Evolutionary conservation across 306 rosid species (phyloP).

Genomic region (Castanea crenata): DNA sequence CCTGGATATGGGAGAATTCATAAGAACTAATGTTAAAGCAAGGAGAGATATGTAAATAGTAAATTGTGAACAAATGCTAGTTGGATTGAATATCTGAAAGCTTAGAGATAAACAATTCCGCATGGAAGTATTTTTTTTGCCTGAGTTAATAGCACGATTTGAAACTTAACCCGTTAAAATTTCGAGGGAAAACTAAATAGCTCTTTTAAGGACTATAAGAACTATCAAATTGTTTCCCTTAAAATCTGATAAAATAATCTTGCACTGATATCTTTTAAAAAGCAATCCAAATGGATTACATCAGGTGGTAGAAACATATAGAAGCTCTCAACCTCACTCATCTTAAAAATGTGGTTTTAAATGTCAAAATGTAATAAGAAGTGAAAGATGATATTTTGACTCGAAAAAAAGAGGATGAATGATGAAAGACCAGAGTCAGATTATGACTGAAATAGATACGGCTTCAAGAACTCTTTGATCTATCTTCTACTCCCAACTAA

Average conservation of each 20-base stretch:
- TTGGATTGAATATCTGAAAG: slow-evolving; percentile 12
- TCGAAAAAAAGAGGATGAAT: not conserved
- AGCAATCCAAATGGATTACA: not conserved
- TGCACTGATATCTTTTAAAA: not conserved
- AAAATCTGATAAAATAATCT: not conserved
- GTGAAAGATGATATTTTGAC: not conserved
- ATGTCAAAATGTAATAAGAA: not conserved
- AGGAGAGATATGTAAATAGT: not conserved
- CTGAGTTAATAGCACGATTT: not conserved
- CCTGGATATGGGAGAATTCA: slow-evolving; percentile 46
- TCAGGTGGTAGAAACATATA: not conserved
- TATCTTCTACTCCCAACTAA: not conserved
- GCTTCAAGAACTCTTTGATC: slow-evolving; percentile 1
- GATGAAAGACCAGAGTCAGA: not conserved
- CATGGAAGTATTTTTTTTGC: not conserved
- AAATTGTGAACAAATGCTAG: slow-evolving; percentile 8
- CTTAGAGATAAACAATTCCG: not conserved
- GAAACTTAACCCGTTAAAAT: not conserved
- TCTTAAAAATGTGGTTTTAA: not conserved
- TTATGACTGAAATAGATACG: slow-evolving; percentile 5
- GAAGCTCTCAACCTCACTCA: not conserved
- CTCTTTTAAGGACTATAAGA: not conserved
- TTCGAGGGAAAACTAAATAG: not conserved
- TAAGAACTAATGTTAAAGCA: slow-evolving; percentile 19
- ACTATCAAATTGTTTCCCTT: not conserved